Evolutionary conservation across 2,329 filamentous ascomycete genomes (phyloP), one percentile per base, ranked within the genome.

Genomic region (Erysiphe neolycopersici): DNA sequence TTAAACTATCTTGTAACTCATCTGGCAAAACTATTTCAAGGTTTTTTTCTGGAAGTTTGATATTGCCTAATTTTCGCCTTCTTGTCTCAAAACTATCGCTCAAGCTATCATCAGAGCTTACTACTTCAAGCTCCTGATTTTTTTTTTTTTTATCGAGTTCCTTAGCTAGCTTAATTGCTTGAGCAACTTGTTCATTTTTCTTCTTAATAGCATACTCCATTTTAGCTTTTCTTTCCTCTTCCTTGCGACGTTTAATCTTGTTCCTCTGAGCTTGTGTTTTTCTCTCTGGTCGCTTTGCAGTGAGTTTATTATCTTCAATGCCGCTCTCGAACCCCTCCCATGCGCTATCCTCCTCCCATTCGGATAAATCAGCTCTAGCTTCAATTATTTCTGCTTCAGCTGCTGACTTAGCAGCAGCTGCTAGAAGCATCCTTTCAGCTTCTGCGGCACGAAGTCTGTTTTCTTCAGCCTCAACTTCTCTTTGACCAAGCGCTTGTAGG

Each of bases 291-390:
- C 76, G 68, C 63, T 92, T 93, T 47, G 71, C 70, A 54, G 71
- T 75, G 43, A 74, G 49, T 29, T 54, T 61, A 55, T 69, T 64
- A 48, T 81, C 77, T 51, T 83, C 77, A 10, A 69, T 71, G 45
- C 82, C 84, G 56, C 82, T 93, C 62, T 93, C 77, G 50, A 83
- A 73, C 0, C 80, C 80, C 59, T 85, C 87, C 83, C 84, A 94
- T 13, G 81, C 84, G 40, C 80, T 89, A 56, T 93, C 85, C 53
- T 87, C 80, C 47, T 91, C 83, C 65, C 73, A 87, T 58, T 73
- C 73, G 0, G 71, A 76, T 46, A 78, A 54, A 42, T 76, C 68
- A 3, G 69, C 69, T 41, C 68, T 71, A 48, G 71, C 69, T 54
- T 81, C 75, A 0, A 75, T 76, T 14, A 80, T 79, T 42, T 84